Percentiles rank a stretch among this genome's conserved stretches.
Evolutionary conservation across 1,139 yeast species (phyloP).

Genomic region (Pichia sp.): DNA sequence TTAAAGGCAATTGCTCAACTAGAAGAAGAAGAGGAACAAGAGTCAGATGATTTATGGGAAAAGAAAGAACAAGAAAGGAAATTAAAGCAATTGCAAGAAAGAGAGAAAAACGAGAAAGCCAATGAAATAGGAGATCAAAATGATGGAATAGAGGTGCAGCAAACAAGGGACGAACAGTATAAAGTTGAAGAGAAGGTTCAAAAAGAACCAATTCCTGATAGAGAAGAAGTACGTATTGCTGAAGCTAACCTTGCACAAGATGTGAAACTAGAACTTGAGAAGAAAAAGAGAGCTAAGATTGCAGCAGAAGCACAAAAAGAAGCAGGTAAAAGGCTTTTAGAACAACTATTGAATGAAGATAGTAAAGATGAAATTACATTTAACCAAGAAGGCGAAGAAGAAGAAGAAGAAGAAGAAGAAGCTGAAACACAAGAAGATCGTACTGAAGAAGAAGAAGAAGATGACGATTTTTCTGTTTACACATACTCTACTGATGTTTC

Average conservation of each 20-base stretch:
- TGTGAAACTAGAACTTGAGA: too few species aligned
- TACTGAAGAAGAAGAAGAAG: conserved; percentile 12
- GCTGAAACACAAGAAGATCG: not conserved
- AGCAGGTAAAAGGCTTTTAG: too few species aligned
- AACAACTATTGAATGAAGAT: too few species aligned
- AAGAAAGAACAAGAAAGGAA: conserved; percentile 2
- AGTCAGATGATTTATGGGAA: conserved; percentile 5
- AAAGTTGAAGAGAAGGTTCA: not conserved
- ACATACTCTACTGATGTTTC: conserved; percentile 20
- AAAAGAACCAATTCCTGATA: too few species aligned
- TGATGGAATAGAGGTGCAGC: not conserved
- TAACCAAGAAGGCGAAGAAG: not conserved
- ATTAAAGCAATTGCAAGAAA: not conserved
- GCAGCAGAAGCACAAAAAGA: too few species aligned
- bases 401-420: conserved; percentile 8
- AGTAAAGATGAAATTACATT: not conserved
- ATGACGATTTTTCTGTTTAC: conserved; percentile 21
- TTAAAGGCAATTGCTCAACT: not conserved
- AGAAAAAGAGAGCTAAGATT: too few species aligned
- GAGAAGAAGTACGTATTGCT: too few species aligned
- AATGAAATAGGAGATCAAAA: not conserved
- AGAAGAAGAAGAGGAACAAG: conserved; percentile 4
- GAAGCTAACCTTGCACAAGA: too few species aligned
- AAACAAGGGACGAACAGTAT: not conserved
- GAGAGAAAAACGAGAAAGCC: not conserved